Evolutionary conservation across 306 rosid species (phyloP), one percentile per base, ranked within the genome.

Genomic region (Rosa rugosa): DNA sequence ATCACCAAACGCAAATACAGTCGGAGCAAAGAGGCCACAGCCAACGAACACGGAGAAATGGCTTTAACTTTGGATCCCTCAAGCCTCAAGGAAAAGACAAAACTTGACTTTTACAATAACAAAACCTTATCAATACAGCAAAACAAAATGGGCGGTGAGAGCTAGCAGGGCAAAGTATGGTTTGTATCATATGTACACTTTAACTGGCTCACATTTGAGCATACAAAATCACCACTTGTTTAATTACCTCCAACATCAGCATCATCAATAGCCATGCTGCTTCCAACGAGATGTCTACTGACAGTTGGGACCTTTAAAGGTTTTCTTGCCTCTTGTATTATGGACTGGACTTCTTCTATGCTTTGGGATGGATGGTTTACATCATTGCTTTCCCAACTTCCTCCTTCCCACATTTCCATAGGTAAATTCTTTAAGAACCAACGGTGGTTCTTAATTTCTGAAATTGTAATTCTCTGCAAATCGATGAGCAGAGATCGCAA

Each of bases 361-460:
- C 86, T 82, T 72, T 91, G 98, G 17, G 86, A 86, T 56, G 98
- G 93, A 64, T 80, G 60, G 44, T 93, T 91, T 69, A 86, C 88
- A 54, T 89, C 94, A 36, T 53, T 79, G 63, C 83, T 83, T 82
- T 87, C 89, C 91, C 92, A 90, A 76, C 88, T 86, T 85, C 88
- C 98, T 70, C 90, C 93, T 80, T 93, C 94, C 87, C 31, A 77
- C 44, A 91, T 56, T 75, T 93, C 98, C 47, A 83, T 34, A 0
- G 98, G 93, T 84, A 93, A 83, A 84, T 91, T 91, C 79, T 20
- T 88, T 75, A 88, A 47, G 84, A 89, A 93, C 98, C 97, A 93
- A 34, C 92, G 83, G 83, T 93, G 97, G 53, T 49, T 82, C 73
- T 82, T 93, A 0, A 93, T 91, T 78, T 93, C 93, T 17, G 88